Conservation (phyloP, 495 filamentous ascomycete species). For the Xylona heveae region DNA sequence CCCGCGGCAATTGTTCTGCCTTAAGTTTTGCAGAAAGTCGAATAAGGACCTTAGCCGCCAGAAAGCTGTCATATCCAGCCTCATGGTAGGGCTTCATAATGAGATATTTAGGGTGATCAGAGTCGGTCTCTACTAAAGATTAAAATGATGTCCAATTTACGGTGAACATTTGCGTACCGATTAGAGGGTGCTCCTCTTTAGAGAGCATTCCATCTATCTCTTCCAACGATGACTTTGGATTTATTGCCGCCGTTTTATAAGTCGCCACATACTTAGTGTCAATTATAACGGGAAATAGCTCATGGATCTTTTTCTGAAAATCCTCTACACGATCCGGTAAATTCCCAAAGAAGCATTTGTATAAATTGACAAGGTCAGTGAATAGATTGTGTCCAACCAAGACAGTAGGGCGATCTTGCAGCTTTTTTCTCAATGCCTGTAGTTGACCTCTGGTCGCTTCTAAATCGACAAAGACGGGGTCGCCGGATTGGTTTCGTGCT, state of each 20-base stretch:
- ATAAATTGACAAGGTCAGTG: conserved; percentile 51
- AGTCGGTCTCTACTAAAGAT: conserved; percentile 17
- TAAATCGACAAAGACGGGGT: conserved; percentile 12
- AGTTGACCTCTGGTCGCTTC: conserved; percentile 12
- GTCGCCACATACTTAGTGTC: conserved; percentile 66
- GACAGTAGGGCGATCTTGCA: conserved; percentile 27
- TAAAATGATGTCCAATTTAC: too few species aligned
- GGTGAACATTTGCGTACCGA: conserved; percentile 23
- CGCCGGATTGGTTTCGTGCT: conserved; percentile 7
- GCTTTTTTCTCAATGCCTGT: conserved; percentile 12
- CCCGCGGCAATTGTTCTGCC: too few species aligned
- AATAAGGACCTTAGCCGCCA: conserved; percentile 44
- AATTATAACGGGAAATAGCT: conserved; percentile 43
- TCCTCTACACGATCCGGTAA: conserved; percentile 39
- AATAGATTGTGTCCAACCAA: conserved; percentile 66
- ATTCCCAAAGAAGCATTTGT: conserved; percentile 41
- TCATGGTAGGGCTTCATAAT: conserved; percentile 28
- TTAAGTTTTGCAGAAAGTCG: conserved; percentile 34
- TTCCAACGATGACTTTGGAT: conserved; percentile 27
- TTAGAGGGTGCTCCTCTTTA: conserved; percentile 18
- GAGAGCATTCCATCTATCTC: conserved; percentile 23
- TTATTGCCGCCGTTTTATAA: conserved; percentile 26
- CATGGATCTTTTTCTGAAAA: conserved; percentile 30
- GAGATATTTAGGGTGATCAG: conserved; percentile 26
- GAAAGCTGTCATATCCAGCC: conserved; percentile 53